Percentiles rank a stretch among this genome's conserved stretches.
phyloP scores from a whole-genome alignment of 78 protist species.

The Guillardia theta region DNA sequence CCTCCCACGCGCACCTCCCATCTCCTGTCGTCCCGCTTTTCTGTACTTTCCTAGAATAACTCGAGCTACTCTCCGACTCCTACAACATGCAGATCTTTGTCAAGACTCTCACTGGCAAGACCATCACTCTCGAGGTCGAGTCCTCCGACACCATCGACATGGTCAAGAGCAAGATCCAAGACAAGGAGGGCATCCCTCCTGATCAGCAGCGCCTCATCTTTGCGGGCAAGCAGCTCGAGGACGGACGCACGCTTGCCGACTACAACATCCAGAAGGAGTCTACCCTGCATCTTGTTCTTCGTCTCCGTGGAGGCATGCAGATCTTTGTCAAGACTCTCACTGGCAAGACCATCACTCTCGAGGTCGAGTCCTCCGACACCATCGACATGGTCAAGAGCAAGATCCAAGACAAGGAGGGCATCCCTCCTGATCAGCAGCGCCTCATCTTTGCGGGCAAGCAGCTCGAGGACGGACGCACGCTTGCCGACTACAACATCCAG shows the following conservation, averaged over 20 bases:
- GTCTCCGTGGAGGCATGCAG: slow-evolving; percentile 76
- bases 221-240: slow-evolving; percentile 74
- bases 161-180: slow-evolving; percentile 96
- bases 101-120: slow-evolving; percentile 92
- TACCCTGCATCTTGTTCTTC: slow-evolving; percentile 86
- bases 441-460: slow-evolving; percentile 69
- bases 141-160: slow-evolving; percentile 92
- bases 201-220: slow-evolving; percentile 73
- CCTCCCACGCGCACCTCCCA: too few species aligned
- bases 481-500: slow-evolving; percentile 83
- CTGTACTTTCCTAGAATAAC: too few species aligned
- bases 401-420: slow-evolving; percentile 81
- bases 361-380: slow-evolving; percentile 54
- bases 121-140: slow-evolving; percentile 98
- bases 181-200: slow-evolving; percentile 73
- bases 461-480: slow-evolving; percentile 42
- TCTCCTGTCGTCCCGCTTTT: too few species aligned
- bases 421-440: slow-evolving; percentile 91
- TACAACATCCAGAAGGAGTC: slow-evolving; percentile 87
- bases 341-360: slow-evolving; percentile 80
- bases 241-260: slow-evolving; percentile 65
- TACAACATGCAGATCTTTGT: slow-evolving; percentile 70
- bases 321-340: slow-evolving; percentile 83
- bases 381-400: slow-evolving; percentile 47
- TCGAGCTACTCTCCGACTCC: too few species aligned